Percentiles rank a stretch among this genome's conserved stretches.
phyloP scores from a whole-genome alignment of 441 rosid genomes.

The Corymbia citriodora region DNA sequence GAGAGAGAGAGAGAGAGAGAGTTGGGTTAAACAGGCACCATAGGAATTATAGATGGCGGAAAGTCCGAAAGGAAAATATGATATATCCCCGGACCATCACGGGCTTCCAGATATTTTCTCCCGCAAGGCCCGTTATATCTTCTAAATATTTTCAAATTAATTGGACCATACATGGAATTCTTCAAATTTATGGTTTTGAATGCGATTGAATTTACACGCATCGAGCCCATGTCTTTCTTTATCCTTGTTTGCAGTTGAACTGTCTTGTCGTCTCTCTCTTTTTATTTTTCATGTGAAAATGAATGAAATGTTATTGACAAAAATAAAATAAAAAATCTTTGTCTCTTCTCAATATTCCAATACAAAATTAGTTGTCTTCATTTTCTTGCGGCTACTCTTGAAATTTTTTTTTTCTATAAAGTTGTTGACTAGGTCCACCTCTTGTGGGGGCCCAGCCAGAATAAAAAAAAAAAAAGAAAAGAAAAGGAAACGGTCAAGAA shows the following conservation, averaged over 20 bases:
- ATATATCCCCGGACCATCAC: neutral
- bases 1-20: neutral
- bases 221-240: too few species aligned
- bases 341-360: neutral
- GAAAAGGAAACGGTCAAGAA: too few species aligned
- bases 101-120: constrained; percentile 2
- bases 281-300: too few species aligned
- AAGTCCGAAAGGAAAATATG: constrained; percentile 3
- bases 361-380: neutral
- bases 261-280: too few species aligned
- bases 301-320: too few species aligned
- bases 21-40: neutral
- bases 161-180: neutral
- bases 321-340: too few species aligned
- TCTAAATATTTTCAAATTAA: neutral
- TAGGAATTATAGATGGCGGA: neutral
- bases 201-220: too few species aligned
- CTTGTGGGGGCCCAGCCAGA: too few species aligned
- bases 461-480: too few species aligned
- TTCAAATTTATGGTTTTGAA: neutral
- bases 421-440: too few species aligned
- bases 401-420: neutral
- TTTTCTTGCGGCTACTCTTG: neutral
- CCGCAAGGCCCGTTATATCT: neutral
- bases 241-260: too few species aligned